Evolutionary conservation across 805 yeast genomes (phyloP), one percentile per base, ranked within the genome.

Genomic region (Schizosaccharomyces japonicus): DNA sequence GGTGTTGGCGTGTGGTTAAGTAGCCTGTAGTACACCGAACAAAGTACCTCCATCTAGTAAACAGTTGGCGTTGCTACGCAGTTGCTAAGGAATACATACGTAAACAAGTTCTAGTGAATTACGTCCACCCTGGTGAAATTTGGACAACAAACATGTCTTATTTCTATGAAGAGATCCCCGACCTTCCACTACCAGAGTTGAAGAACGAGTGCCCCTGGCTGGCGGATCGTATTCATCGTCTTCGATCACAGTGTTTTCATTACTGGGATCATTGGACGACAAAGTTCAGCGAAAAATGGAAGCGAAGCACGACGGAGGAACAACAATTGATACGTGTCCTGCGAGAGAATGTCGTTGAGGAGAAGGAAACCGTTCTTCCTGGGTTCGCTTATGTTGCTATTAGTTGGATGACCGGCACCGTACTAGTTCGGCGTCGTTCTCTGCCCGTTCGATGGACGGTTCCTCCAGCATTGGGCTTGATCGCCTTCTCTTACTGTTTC

Each of bases 91-190:
- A n/a, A n/a, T n/a, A n/a, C n/a, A n/a, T n/a, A n/a, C n/a, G n/a
- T n/a, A n/a, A n/a, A n/a, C n/a, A n/a, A n/a, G n/a, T n/a, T n/a
- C n/a, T n/a, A n/a, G n/a, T n/a, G n/a, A n/a, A n/a, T n/a, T n/a
- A n/a, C n/a, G n/a, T n/a, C n/a, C n/a, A n/a, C n/a, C n/a, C n/a
- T n/a, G n/a, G n/a, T n/a, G n/a, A n/a, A n/a, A n/a, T n/a, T n/a
- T n/a, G n/a, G n/a, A n/a, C n/a, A n/a, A 13, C 36, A 36, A 36
- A 17, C 13, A 36, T 36, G 42, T 36, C 42, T n/a, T 36, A 36
- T 36, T 36, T 19, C 8, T 36, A 36, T 21, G 25, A 36, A 21
- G 27, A 17, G 23, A 27, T 19, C 13, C 13, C 17, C 13, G 28
- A 19, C 3, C 7, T 19, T 13, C 17, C 17, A 13, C 7, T 19